Conservation (phyloP, 441 rosid genomes). For the Viola pubescens region DNA sequence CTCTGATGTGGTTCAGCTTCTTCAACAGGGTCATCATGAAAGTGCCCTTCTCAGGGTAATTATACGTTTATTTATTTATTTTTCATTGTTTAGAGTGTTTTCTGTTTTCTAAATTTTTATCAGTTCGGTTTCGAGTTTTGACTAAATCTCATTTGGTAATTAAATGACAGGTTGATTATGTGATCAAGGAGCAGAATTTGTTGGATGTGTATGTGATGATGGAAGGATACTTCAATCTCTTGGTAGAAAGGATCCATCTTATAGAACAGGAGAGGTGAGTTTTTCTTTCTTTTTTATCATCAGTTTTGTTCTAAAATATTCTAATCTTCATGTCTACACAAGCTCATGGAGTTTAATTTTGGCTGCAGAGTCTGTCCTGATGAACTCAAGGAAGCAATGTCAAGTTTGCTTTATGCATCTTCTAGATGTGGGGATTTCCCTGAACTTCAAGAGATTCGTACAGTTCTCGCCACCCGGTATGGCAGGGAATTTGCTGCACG, state of each 20-base stretch:
- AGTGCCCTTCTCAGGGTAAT: constrained; percentile 76
- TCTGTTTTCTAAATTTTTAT: background rate
- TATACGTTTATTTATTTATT: background rate
- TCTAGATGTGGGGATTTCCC: constrained; percentile 87
- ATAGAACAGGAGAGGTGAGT: constrained; percentile 52
- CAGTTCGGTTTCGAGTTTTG: background rate
- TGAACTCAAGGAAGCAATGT: constrained; percentile 68
- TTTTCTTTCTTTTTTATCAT: background rate
- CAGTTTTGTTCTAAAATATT: background rate
- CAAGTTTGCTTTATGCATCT: constrained; percentile 66
- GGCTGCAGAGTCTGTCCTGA: constrained; percentile 58
- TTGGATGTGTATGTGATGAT: constrained; percentile 59
- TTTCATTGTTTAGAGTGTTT: too few species aligned
- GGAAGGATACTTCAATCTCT: constrained; percentile 56
- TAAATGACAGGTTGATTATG: constrained; percentile 51
- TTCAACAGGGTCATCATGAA: constrained; percentile 58
- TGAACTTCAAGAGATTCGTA: constrained; percentile 82
- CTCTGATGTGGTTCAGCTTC: constrained; percentile 75
- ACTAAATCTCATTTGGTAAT: background rate
- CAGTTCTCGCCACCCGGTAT: constrained; percentile 46
- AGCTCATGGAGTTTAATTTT: background rate
- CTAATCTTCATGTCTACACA: too few species aligned
- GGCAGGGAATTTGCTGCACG: constrained; percentile 74
- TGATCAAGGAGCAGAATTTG: constrained; percentile 63
- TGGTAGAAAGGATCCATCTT: constrained; percentile 58